Evolutionary conservation across 1,284 basidiomycete species (phyloP), one percentile per base, ranked within the genome.

Genomic region (Papiliotrema terrestris): DNA sequence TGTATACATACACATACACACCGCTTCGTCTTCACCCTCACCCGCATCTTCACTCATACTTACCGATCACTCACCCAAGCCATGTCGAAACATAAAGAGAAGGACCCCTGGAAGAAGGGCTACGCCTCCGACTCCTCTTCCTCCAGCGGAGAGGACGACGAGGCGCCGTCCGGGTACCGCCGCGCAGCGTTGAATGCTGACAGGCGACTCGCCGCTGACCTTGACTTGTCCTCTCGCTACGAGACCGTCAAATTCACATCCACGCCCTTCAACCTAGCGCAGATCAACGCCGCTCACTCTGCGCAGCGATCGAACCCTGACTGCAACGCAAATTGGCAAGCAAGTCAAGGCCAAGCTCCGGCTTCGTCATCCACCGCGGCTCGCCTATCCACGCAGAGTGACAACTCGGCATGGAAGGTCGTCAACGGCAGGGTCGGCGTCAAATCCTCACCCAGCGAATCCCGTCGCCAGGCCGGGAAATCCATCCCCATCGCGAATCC

Each of bases 221-320:
- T 69, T 29, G 61, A 68, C 36, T 51, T 68, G n/a, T 49, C 49
- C 37, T 39, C 37, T 15, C 52, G 63, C 15, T 60, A 65, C 35
- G 68, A 69, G 45, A 48, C 32, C 1, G 62, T 60, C 4, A 35
- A 51, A 11, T 53, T 62, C 29, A 58, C 49, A 13, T 47, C 61
- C 15, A 62, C 55, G 0, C 68, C 68, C 1, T 69, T 69, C 45
- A 63, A 61, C 0, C 26, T 63, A 13, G 64, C 68, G n/a, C 52
- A 48, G 4, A 41, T 52, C 22, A 38, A 51, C 19, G 52, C 52
- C 6, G 39, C 39, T 17, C 20, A 20, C 39, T 32, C 29, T 11
- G 20, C 15, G 5, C 39, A 5, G 17, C 39, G 39, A 8, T 41
- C 39, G 6, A 41, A 41, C 5, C 29, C 11, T 11, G 11, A 5